Base-by-base conservation (phyloP, 1,284 basidiomycete genomes). In the Ganoderma resinaceum region DNA sequence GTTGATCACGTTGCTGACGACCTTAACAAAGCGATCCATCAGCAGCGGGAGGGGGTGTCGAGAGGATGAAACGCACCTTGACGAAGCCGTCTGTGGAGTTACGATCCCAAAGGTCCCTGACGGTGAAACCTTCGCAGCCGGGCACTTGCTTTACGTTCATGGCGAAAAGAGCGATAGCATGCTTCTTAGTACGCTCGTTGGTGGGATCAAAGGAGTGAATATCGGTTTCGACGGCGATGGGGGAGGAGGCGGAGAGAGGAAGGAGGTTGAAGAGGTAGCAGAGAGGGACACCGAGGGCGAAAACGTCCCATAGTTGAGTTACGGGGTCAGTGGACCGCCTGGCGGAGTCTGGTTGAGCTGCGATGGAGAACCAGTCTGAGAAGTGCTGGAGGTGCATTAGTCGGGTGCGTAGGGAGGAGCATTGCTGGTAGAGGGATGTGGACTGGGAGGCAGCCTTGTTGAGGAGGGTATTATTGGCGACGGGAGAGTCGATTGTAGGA, bases 261-360 rank as follows among this genome's bases (percentile, higher is more conserved):
- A 97, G 90, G 77, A 93, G 90, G 83, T 99, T 98, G 86, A 95
- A 97, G 75, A 99, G 91, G 82, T 93, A 96, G 83, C 96, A 97
- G 71, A 99, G 92, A 43, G 97, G 93, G 40, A 95, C 92, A 70
- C 98, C 97, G 55, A 97, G 89, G 43, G 95, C 92, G 82, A 99
- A 94, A 78, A 94, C 91, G 78, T 97, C 95, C 91, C 96, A 97
- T 62, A 98, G 90, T 80, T 97, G 95, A 53, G 94, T 92, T 75
- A 99, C 97, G 52, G 92, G 92, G 81, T 95, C 93, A 52, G 91
- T 91, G 38, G 91, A 93, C 78, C 90, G 89, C 69, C 93, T 86
- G 26, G 89, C 83, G 73, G 83, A 79, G 43, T 89, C 89, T 61
- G 85, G 78, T 8, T 84, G 79, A 12, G 86, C 82, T 3, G 87